These are phyloP conservation scores for Dipteronia dyeriana DNA, from an alignment of 345 rosid genomes.

Conservation along the genomic window DNA sequence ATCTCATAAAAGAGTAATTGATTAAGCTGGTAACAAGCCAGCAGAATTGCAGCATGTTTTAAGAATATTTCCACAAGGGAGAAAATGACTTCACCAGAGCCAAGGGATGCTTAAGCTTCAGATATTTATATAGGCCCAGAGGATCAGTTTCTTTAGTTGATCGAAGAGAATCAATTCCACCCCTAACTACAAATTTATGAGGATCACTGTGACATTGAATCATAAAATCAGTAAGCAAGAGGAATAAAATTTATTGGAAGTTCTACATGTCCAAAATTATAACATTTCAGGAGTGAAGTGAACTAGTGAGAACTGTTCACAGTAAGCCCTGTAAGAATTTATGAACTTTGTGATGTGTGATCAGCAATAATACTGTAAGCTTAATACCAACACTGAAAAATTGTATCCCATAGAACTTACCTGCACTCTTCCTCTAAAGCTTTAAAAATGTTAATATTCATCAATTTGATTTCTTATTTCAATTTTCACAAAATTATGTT, in stretches of 20 bases:
- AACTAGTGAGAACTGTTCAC: too few relatives aligned
- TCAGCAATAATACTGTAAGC: neutral
- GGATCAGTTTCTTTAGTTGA: constrained; percentile 3
- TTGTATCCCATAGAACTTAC: neutral
- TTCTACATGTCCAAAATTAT: too few relatives aligned
- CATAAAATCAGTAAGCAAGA: neutral
- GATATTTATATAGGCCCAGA: neutral
- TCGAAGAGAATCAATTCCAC: neutral
- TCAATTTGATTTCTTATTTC: neutral
- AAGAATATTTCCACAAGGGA: neutral
- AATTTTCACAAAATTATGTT: neutral
- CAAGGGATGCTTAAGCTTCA: constrained; percentile 16
- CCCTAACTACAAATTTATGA: constrained; percentile 12
- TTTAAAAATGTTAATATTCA: neutral
- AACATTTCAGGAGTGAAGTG: too few relatives aligned
- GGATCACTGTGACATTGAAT: constrained; percentile 12
- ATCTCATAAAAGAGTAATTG: neutral
- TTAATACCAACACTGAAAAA: too few relatives aligned
- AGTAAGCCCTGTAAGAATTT: too few relatives aligned
- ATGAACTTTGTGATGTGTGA: too few relatives aligned
- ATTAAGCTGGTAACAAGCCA: neutral
- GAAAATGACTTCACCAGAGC: constrained; percentile 15
- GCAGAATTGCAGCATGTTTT: neutral
- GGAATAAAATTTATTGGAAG: neutral
- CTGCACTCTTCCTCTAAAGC: neutral